A percentile compares a stretch with the other conserved stretches of the same genome.
phyloP scores from a whole-genome alignment of 805 yeast genomes.

The Lipomyces orientalis region DNA sequence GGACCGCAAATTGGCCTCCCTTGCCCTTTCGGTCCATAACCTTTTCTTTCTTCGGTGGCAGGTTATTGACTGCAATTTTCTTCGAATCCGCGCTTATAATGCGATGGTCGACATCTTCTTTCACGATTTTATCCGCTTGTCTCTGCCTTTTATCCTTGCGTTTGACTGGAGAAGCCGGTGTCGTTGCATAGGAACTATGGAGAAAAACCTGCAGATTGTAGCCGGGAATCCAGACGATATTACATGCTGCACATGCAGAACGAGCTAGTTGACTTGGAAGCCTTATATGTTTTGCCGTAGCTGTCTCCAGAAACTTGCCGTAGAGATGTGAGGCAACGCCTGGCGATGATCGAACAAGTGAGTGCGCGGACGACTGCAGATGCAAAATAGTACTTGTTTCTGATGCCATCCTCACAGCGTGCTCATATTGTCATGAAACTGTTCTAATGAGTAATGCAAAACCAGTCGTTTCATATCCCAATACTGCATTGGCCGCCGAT shows the following conservation, averaged over 20 bases:
- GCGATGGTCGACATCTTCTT: not conserved
- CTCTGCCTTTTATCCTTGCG: constrained; percentile 19
- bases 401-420: constrained; percentile 2
- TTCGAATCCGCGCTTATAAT: not conserved
- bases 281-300: constrained; percentile 10
- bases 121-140: not conserved
- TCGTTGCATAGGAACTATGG: not conserved
- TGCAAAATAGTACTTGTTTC: constrained; percentile 8
- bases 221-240: constrained; percentile 35
- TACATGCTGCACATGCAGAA: constrained; percentile 29
- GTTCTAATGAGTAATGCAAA: not conserved
- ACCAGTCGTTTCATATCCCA: not conserved
- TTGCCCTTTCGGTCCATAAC: not conserved
- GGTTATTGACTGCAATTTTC: not conserved
- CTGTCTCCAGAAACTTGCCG: constrained; percentile 16
- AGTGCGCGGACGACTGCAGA: constrained; percentile 32
- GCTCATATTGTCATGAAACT: not conserved
- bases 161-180: not conserved
- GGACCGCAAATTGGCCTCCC: not conserved
- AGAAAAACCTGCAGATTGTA: constrained; percentile 22
- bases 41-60: not conserved
- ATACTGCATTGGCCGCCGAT: not conserved
- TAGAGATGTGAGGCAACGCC: constrained; percentile 24
- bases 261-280: constrained; percentile 29
- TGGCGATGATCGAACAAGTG: constrained; percentile 16